Evolutionary conservation across 352 stramenopile species (phyloP), one percentile per base, ranked within the genome.

Genomic region (Pythium folliculosum): DNA sequence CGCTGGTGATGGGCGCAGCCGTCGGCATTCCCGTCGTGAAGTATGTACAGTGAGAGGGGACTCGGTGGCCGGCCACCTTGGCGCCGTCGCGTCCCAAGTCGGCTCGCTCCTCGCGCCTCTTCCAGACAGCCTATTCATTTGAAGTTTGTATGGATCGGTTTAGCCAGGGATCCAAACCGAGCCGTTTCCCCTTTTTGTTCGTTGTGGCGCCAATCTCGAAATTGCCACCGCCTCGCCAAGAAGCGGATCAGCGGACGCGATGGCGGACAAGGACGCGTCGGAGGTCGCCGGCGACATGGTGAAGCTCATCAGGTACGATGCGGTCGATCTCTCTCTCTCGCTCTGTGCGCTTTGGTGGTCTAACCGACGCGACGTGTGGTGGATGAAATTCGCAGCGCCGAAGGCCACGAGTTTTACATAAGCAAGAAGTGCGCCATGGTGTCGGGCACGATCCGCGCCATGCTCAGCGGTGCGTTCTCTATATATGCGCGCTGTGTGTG

Each of bases 381-480:
- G 13, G 60, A 43, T 55, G 35, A 25, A 16, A 9, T 51, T n/a
- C 50, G 9, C 27, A 98, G 95, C 71, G 92, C 94, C 8, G 95
- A 98, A 76, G 95, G 93, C 37, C 94, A 98, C 60, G 95, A 98
- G 67, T 97, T 98, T 66, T 98, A 94, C 78, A 90, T 98, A 50
- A 97, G 92, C 68, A 85, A 89, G 63, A 91, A 97, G 58, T 97
- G 97, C 66, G 94, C 92, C 22, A 94, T 97, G 73, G 88, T 98
- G 38, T 98, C 93, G 8, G 95, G 92, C 30, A 99, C 97, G 3
- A 99, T 99, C 57, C 82, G 94, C 25, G 95, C 96, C 19, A 99
- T 99, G 97, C 80, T 99, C 40, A 97, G 96, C 64, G 94, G 92
- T 85, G 75, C 74, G 74, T 32, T 21, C 22, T 60, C 4, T 48